Evolutionary conservation across 2,329 filamentous ascomycete genomes (phyloP).

Genomic region (Sphaerulina musiva): DNA sequence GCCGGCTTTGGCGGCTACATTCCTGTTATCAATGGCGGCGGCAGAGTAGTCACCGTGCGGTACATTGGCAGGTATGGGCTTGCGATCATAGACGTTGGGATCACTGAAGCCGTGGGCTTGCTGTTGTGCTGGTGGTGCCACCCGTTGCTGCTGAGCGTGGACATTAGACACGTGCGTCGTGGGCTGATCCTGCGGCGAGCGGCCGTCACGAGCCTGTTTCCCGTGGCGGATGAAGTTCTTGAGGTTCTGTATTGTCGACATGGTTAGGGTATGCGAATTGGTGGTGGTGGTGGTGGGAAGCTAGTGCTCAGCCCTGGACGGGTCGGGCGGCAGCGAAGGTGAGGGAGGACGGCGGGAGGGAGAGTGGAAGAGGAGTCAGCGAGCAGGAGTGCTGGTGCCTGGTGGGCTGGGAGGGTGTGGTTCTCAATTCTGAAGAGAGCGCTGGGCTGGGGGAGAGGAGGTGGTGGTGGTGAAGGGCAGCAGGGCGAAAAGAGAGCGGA

Average conservation of each 20-base stretch:
- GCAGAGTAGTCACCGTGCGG: constrained; percentile 56
- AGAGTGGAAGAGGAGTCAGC: not conserved
- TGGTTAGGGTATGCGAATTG: constrained; percentile 32
- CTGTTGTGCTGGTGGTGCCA: constrained; percentile 22
- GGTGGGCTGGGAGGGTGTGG: too few relatives aligned
- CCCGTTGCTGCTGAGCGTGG: constrained; percentile 56
- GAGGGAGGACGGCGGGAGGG: not conserved
- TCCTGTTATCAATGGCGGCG: constrained; percentile 54
- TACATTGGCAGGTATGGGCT: constrained; percentile 44
- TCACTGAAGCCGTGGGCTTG: constrained; percentile 49
- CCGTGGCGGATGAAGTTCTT: constrained; percentile 98
- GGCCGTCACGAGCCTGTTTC: constrained; percentile 76
- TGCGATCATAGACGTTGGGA: constrained; percentile 56
- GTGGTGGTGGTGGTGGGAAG: not conserved
- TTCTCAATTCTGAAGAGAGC: too few relatives aligned
- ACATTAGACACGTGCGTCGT: constrained; percentile 58
- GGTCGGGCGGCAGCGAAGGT: not conserved
- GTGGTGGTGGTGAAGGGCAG: not conserved
- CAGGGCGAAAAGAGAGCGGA: not conserved
- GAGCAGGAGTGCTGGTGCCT: not conserved
- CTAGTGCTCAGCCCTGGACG: not conserved
- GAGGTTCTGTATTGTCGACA: constrained; percentile 81
- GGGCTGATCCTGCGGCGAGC: constrained; percentile 53
- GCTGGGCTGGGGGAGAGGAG: too few relatives aligned
- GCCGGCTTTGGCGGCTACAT: constrained; percentile 62